phyloP scores from a whole-genome alignment of 768 basidiomycete genomes.

The Hygrophoropsis aurantiaca region DNA sequence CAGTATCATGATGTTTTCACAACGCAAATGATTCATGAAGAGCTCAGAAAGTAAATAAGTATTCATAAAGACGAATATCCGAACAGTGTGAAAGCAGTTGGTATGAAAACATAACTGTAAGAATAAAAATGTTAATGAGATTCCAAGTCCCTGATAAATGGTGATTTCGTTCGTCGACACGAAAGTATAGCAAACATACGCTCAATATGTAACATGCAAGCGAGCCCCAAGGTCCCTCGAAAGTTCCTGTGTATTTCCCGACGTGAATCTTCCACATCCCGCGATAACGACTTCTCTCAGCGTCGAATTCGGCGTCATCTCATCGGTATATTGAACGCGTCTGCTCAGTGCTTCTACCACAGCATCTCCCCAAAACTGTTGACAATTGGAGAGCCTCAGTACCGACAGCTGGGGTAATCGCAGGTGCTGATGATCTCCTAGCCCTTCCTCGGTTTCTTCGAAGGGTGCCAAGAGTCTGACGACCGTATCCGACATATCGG shows the following conservation, averaged over 20 bases:
- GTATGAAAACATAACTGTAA: too few relatives aligned
- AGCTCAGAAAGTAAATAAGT: too few relatives aligned
- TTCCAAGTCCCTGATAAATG: too few relatives aligned
- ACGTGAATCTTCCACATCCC: constrained; percentile 20
- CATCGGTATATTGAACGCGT: constrained; percentile 44
- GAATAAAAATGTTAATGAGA: too few relatives aligned
- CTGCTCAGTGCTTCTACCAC: constrained; percentile 51
- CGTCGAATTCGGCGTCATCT: constrained; percentile 25
- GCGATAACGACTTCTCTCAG: constrained; percentile 23
- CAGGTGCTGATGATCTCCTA: constrained; percentile 28
- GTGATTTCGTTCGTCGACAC: too few relatives aligned
- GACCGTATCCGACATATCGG: constrained; percentile 79
- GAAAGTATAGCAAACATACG: too few relatives aligned
- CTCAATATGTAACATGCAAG: constrained; percentile 23
- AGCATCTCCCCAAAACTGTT: constrained; percentile 57
- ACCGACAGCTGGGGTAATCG: constrained; percentile 55
- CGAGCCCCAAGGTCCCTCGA: constrained; percentile 24
- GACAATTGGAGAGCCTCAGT: constrained; percentile 61
- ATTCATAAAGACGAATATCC: too few relatives aligned
- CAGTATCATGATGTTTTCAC: too few relatives aligned
- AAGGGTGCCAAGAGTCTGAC: constrained; percentile 55
- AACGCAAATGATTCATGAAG: too few relatives aligned
- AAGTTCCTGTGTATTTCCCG: constrained; percentile 19
- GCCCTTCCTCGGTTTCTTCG: constrained; percentile 4
- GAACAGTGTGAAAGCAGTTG: too few relatives aligned